Percentiles rank a stretch among this genome's conserved stretches.
These are phyloP conservation scores for Macrocybe gigantea DNA, from an alignment of 768 basidiomycete species.

Conservation along the genomic window DNA sequence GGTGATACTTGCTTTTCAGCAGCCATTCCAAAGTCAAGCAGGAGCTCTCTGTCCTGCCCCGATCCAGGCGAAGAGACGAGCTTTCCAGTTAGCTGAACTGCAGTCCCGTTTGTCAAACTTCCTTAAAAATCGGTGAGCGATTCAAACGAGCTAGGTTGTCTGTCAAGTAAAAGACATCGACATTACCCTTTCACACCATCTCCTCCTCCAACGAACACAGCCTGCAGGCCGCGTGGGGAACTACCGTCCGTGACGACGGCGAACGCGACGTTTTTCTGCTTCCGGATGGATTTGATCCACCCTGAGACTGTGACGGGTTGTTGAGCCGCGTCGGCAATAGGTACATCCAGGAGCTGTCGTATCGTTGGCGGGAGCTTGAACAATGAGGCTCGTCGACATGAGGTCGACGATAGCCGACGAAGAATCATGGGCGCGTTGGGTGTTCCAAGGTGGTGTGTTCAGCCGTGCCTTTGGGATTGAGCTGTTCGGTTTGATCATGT, in stretches of 20 bases:
- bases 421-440: constrained; percentile 11
- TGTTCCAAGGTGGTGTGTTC: too few relatives aligned
- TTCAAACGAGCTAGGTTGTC: neutral
- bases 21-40: constrained; percentile 28
- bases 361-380: constrained; percentile 22
- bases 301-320: constrained; percentile 51
- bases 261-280: constrained; percentile 87
- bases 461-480: too few relatives aligned
- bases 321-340: constrained; percentile 2
- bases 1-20: neutral
- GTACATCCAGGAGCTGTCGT: constrained; percentile 19
- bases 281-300: constrained; percentile 82
- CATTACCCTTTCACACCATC: constrained; percentile 21
- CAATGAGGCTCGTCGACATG: neutral
- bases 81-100: constrained; percentile 25
- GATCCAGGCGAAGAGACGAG: constrained; percentile 37
- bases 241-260: constrained; percentile 81
- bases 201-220: constrained; percentile 51
- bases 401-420: constrained; percentile 15
- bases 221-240: constrained; percentile 63
- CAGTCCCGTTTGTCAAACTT: constrained; percentile 17
- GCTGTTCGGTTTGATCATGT: too few relatives aligned
- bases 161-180: neutral
- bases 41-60: constrained; percentile 43
- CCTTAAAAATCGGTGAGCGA: neutral